phyloP scores from a whole-genome alignment of 202 grass and related monocot genomes.

The Eragrostis tef region DNA sequence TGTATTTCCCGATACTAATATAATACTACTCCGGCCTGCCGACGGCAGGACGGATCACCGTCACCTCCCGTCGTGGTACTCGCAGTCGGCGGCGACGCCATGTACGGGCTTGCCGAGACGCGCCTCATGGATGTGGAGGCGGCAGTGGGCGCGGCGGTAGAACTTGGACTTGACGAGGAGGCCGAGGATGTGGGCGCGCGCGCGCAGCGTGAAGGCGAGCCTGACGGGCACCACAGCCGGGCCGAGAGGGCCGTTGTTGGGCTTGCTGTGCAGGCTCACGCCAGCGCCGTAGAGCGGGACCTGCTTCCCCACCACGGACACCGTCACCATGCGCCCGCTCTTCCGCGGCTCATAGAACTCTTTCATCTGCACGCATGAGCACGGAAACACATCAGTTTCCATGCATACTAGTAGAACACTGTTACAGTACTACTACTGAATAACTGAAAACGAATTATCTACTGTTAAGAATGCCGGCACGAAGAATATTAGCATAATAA shows the following conservation, averaged over 20 bases:
- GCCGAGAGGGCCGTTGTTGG: conserved; percentile 64
- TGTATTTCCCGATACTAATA: not conserved
- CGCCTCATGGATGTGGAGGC: conserved; percentile 60
- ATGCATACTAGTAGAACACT: too few species aligned
- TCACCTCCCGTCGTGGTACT: conserved; percentile 76
- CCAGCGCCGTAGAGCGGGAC: conserved; percentile 93
- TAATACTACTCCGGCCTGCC: too few species aligned
- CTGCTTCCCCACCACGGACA: conserved; percentile 72
- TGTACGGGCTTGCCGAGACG: conserved; percentile 53
- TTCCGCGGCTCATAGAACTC: conserved; percentile 87
- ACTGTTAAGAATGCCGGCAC: not conserved
- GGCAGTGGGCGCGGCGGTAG: conserved; percentile 76
- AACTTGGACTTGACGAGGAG: conserved; percentile 91
- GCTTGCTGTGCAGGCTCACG: conserved; percentile 68
- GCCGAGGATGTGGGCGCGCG: conserved; percentile 87
- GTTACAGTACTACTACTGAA: too few species aligned
- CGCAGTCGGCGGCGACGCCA: conserved; percentile 50
- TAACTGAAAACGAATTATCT: not conserved
- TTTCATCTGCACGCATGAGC: conserved; percentile 60
- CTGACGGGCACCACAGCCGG: conserved; percentile 68
- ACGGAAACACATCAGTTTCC: not conserved
- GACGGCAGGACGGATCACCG: not conserved
- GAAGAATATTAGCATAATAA: not conserved
- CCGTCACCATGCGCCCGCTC: conserved; percentile 67
- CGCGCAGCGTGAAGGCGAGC: conserved; percentile 67